Evolutionary conservation across 1,284 basidiomycete genomes (phyloP).

Genomic region (Crepidotus sp.): DNA sequence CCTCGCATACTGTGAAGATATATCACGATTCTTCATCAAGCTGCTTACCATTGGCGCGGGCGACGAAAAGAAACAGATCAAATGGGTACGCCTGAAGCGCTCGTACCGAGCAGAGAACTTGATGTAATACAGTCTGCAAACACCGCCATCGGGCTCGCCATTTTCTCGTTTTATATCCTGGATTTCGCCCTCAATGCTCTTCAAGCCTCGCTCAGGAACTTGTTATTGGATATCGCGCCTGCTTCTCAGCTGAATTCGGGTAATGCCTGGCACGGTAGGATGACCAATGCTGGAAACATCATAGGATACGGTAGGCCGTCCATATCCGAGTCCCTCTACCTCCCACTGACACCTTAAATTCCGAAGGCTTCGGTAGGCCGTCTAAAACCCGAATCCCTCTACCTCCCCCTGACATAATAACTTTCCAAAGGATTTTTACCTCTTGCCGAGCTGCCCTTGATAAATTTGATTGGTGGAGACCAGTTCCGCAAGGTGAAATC

Average conservation of each 20-base stretch:
- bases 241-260: conserved; percentile 81
- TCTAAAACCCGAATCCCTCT: not conserved
- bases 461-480: conserved; percentile 78
- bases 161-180: conserved; percentile 88
- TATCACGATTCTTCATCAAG: conserved; percentile 74
- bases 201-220: conserved; percentile 87
- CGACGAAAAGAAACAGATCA: conserved; percentile 76
- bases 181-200: conserved; percentile 94
- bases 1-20: conserved; percentile 78
- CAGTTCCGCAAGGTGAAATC: conserved; percentile 62
- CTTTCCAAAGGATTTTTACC: conserved; percentile 69
- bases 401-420: not conserved
- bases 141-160: conserved; percentile 75
- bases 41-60: conserved; percentile 69
- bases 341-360: not conserved
- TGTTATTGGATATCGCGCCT: conserved; percentile 85
- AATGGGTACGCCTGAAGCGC: conserved; percentile 36
- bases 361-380: conserved; percentile 61
- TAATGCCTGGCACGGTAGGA: conserved; percentile 97
- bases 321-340: not conserved
- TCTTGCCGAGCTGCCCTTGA: conserved; percentile 63
- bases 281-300: conserved; percentile 93
- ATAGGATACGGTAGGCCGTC: conserved; percentile 66
- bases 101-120: not conserved
- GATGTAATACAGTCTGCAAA: conserved; percentile 43